A percentile compares a stretch with the other conserved stretches of the same genome.
phyloP scores from a whole-genome alignment of 2,329 filamentous ascomycete genomes.

The Hypoxylon rubiginosum region DNA sequence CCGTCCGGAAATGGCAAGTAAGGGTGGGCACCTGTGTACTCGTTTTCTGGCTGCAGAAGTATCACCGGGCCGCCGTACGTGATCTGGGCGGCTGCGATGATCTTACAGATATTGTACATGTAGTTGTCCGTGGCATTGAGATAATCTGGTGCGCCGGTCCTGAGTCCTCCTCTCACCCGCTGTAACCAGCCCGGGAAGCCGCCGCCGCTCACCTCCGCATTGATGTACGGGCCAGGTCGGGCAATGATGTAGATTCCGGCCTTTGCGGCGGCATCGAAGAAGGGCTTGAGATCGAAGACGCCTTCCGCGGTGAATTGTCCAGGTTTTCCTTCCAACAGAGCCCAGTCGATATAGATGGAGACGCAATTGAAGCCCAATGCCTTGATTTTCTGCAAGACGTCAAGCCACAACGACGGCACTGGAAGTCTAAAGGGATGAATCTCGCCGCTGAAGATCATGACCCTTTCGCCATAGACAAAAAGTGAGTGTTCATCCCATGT shows the following conservation, averaged over 20 bases:
- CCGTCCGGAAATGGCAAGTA: slow-evolving; percentile 72
- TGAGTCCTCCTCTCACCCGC: slow-evolving; percentile 72
- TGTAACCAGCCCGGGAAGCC: slow-evolving; percentile 87
- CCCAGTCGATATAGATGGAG: slow-evolving; percentile 86
- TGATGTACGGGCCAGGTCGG: slow-evolving; percentile 80
- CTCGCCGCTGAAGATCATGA: slow-evolving; percentile 76
- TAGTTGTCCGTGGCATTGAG: slow-evolving; percentile 75
- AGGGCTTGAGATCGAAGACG: slow-evolving; percentile 78
- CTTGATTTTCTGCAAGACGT: slow-evolving; percentile 86
- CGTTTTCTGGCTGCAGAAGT: slow-evolving; percentile 84
- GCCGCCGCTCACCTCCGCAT: slow-evolving; percentile 80
- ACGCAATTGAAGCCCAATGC: slow-evolving; percentile 84
- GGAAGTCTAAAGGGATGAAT: slow-evolving; percentile 71
- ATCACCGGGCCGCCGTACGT: slow-evolving; percentile 87
- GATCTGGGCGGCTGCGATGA: slow-evolving; percentile 82
- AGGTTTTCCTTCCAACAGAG: slow-evolving; percentile 78
- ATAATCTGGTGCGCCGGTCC: slow-evolving; percentile 73
- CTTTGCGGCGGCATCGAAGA: slow-evolving; percentile 80
- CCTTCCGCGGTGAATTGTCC: slow-evolving; percentile 79
- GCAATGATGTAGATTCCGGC: slow-evolving; percentile 82
- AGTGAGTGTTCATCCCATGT: slow-evolving; percentile 78
- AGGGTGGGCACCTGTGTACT: slow-evolving; percentile 71
- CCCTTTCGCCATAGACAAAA: slow-evolving; percentile 74
- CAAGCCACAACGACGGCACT: slow-evolving; percentile 68
- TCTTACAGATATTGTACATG: slow-evolving; percentile 70